A percentile compares a stretch with the other conserved stretches of the same genome.
Conservation (phyloP, 2,329 filamentous ascomycete genomes). For the Cadophora sp. region DNA sequence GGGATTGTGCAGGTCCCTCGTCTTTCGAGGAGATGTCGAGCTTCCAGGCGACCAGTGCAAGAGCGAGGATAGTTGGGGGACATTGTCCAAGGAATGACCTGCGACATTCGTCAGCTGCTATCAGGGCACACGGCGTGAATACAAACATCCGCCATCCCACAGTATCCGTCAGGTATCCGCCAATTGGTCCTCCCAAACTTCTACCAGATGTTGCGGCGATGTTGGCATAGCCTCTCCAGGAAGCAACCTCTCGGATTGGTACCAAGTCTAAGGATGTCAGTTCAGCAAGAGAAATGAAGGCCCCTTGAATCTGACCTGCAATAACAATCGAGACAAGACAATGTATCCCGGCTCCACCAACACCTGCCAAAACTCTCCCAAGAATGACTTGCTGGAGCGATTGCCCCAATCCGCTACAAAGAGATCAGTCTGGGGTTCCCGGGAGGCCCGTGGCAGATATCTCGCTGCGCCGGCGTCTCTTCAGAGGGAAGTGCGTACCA, state of each 20-base stretch:
- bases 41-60: conserved; percentile 47
- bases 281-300: not conserved
- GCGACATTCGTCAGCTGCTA: not conserved
- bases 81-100: conserved; percentile 63
- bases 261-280: conserved; percentile 51
- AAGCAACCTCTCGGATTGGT: conserved; percentile 57
- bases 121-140: not conserved
- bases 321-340: conserved; percentile 58
- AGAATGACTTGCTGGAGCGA: conserved; percentile 56
- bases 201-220: conserved; percentile 58
- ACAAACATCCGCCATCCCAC: conserved; percentile 70
- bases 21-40: conserved; percentile 34
- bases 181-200: conserved; percentile 60
- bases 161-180: conserved; percentile 63
- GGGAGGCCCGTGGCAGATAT: too few relatives aligned
- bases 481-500: conserved; percentile 48
- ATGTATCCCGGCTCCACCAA: conserved; percentile 57
- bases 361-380: conserved; percentile 58
- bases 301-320: conserved; percentile 48
- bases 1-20: conserved; percentile 12
- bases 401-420: conserved; percentile 49
- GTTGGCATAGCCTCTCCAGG: conserved; percentile 61
- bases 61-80: conserved; percentile 59
- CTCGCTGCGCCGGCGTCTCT: too few relatives aligned
- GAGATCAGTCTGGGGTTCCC: not conserved